Evolutionary conservation across 2,329 filamentous ascomycete species (phyloP), one percentile per base, ranked within the genome.

Genomic region (Botrytis medusae): DNA sequence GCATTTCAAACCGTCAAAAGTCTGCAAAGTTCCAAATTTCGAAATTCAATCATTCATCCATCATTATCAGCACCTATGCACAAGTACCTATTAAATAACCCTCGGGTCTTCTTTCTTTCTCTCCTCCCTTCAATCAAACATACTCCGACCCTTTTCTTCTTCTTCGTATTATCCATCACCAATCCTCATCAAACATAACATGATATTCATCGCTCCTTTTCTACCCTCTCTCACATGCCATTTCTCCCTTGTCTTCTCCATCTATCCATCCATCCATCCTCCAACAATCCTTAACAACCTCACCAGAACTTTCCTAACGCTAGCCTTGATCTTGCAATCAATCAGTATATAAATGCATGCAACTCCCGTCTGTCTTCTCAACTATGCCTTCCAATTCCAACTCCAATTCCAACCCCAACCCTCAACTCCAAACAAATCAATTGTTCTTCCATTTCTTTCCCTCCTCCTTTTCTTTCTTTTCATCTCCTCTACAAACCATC

Each of bases 271-370:
- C 34, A 42, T n/a, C 29, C 42, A 51, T 51, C 25, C 48, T 10
- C 22, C 10, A 18, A 5, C 29, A 67, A 67, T 34, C 7, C 63
- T 6, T 9, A 6, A 3, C 20, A 29, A 57, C 12, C 3, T 12
- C 63, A 54, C 37, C 22, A 34, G 25, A 59, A 4, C 37, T 32
- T 46, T 29, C 9, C 29, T 5, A 34, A 9, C 32, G 25, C 8
- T 29, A 34, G 14, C 3, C 20, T 22, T 69, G 37, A 69, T 69
- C n/a, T 69, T 60, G n/a, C 51, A 46, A 46, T 61, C 42, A 22
- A 62, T 62, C 64, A 40, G 25, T 57, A 68, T 68, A 68, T 68
- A 42, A 42, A 57, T 54, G 25, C 48, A 68, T 68, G 62, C 34
- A 68, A 68, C 46, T 48, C 64, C 46, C 46, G 14, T 54, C 16